phyloP scores from a whole-genome alignment of 441 rosid species.

The Geranium incanum region DNA sequence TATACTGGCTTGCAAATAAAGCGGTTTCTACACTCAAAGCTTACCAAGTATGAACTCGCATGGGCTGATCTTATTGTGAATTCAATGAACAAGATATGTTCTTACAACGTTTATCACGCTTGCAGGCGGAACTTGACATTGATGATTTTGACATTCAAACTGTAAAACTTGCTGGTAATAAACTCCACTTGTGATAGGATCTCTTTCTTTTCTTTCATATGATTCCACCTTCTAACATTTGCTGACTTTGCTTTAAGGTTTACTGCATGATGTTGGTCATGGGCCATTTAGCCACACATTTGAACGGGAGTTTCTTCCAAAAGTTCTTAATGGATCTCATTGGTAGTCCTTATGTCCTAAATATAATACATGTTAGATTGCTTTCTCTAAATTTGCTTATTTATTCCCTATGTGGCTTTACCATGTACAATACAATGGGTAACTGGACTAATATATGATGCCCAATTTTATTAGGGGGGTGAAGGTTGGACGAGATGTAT shows the following conservation, averaged over 20 bases:
- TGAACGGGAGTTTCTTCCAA: slow-evolving; percentile 55
- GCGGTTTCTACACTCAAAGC: slow-evolving; percentile 40
- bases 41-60: slow-evolving; percentile 40
- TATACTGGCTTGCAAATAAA: slow-evolving; percentile 51
- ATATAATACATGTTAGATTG: not conserved
- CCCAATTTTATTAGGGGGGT: not conserved
- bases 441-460: not conserved
- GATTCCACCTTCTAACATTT: slow-evolving; percentile 7
- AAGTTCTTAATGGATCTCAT: slow-evolving; percentile 26
- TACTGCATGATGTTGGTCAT: slow-evolving; percentile 81
- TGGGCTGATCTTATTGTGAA: slow-evolving; percentile 14
- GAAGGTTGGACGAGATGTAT: not conserved
- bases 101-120: slow-evolving; percentile 12
- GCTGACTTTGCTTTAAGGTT: slow-evolving; percentile 32
- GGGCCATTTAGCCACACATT: slow-evolving; percentile 74
- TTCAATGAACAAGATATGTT: slow-evolving; percentile 12
- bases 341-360: slow-evolving; percentile 33
- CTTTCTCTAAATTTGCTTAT: slow-evolving; percentile 1
- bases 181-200: slow-evolving; percentile 6
- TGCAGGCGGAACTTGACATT: slow-evolving; percentile 54
- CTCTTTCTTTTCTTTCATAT: not conserved
- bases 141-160: slow-evolving; percentile 39
- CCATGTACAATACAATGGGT: not conserved
- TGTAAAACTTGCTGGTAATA: slow-evolving; percentile 66
- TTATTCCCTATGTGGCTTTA: not conserved